Conservation (phyloP, 208 protist genomes). For the Crithidia fasciculata region DNA sequence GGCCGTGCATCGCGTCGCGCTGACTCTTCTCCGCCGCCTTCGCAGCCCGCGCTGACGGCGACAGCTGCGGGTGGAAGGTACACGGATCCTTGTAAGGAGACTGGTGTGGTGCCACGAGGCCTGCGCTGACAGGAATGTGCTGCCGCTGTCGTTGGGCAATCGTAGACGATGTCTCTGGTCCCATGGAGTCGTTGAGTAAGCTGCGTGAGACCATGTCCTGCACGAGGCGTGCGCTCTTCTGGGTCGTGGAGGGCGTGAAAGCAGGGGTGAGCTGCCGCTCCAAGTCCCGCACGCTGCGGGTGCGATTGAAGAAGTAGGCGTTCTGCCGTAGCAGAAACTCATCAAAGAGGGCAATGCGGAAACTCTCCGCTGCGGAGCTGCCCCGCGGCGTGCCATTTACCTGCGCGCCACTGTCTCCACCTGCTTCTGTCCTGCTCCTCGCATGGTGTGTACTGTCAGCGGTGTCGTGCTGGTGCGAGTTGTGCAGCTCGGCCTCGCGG, state of each 20-base stretch:
- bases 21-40: conserved; percentile 12
- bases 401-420: too few species aligned
- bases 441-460: background rate
- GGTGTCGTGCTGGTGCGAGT: conserved; percentile 1
- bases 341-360: conserved; percentile 68
- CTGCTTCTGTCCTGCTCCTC: background rate
- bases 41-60: conserved; percentile 34
- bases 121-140: conserved; percentile 38
- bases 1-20: background rate
- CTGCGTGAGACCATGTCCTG: conserved; percentile 60
- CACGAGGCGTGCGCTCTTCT: conserved; percentile 57
- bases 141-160: conserved; percentile 34
- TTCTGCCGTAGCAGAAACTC: conserved; percentile 84
- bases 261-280: conserved; percentile 53
- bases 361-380: conserved; percentile 10
- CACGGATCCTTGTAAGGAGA: conserved; percentile 73
- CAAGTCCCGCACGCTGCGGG: conserved; percentile 48
- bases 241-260: conserved; percentile 69
- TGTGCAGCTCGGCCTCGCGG: conserved; percentile 18
- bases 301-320: conserved; percentile 53
- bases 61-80: conserved; percentile 74
- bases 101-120: conserved; percentile 61
- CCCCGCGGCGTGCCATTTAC: background rate
- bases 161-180: conserved; percentile 28
- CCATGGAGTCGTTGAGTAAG: conserved; percentile 35